A percentile compares a stretch with the other conserved stretches of the same genome.
Evolutionary conservation across 306 rosid genomes (phyloP).

Genomic region (Geum urbanum): DNA sequence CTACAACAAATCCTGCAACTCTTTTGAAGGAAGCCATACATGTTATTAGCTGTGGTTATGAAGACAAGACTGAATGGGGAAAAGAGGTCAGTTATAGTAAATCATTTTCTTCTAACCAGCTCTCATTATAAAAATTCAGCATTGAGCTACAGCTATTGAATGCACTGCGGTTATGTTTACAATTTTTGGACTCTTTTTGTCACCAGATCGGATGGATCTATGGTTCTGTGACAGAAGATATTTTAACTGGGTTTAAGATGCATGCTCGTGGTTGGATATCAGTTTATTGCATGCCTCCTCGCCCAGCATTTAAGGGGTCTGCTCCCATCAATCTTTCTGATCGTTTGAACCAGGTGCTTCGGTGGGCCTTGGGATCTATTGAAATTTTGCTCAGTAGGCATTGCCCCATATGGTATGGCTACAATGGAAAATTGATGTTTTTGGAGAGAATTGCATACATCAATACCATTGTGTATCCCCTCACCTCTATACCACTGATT

Average conservation of each 20-base stretch:
- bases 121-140: constrained; percentile 1
- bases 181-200: constrained; percentile 8
- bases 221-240: constrained; percentile 99
- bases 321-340: constrained; percentile 99
- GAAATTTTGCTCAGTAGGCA: constrained; percentile 98
- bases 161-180: background rate
- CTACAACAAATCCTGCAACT: constrained; percentile 92
- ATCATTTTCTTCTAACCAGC: constrained; percentile 11
- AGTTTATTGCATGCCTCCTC: constrained; percentile 92
- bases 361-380: constrained; percentile 99
- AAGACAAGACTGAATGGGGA: constrained; percentile 98
- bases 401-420: constrained; percentile 99
- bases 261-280: constrained; percentile 99
- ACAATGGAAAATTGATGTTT: constrained; percentile 70
- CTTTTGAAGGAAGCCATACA: constrained; percentile 98
- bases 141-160: background rate
- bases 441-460: constrained; percentile 90
- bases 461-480: constrained; percentile 92
- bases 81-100: constrained; percentile 68
- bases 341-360: constrained; percentile 97
- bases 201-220: constrained; percentile 99
- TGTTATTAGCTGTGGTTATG: constrained; percentile 97
- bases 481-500: constrained; percentile 84
- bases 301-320: constrained; percentile 98
- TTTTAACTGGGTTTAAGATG: constrained; percentile 98